Conservation (phyloP, 106 monocot genomes). For the Acorus gramineus region DNA sequence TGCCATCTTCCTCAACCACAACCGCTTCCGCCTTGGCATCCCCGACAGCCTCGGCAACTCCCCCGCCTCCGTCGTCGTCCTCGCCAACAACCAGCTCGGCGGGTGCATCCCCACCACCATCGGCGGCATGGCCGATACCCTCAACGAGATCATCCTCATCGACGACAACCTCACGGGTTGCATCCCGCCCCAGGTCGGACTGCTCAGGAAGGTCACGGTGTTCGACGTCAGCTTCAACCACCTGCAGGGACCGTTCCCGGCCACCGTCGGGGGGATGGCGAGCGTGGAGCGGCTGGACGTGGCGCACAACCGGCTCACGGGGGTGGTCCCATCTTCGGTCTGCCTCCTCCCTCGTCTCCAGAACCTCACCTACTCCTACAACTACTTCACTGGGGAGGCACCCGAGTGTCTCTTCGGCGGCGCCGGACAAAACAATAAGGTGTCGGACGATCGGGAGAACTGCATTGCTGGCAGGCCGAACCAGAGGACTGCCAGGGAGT, state of each 20-base stretch:
- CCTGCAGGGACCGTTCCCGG: conserved; percentile 31
- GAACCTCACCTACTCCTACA: conserved; percentile 59
- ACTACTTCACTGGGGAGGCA: conserved; percentile 43
- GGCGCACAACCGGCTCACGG: conserved; percentile 38
- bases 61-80: conserved; percentile 53
- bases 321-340: conserved; percentile 20
- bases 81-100: conserved; percentile 48
- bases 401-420: conserved; percentile 9
- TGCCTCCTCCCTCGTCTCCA: conserved; percentile 33
- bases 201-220: conserved; percentile 29
- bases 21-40: conserved; percentile 35
- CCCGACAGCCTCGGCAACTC: conserved; percentile 47
- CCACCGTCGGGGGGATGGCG: conserved; percentile 13
- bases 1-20: conserved; percentile 66
- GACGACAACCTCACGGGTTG: conserved; percentile 48
- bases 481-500: conserved; percentile 16
- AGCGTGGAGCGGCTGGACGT: conserved; percentile 53
- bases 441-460: conserved; percentile 29
- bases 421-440: background rate
- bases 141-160: conserved; percentile 50
- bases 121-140: conserved; percentile 42
- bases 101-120: conserved; percentile 56
- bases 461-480: conserved; percentile 35
- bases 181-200: conserved; percentile 48
- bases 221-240: conserved; percentile 54